Evolutionary conservation across 2,329 filamentous ascomycete genomes (phyloP), one percentile per base, ranked within the genome.

Genomic region (Endoconidiophora polonica): DNA sequence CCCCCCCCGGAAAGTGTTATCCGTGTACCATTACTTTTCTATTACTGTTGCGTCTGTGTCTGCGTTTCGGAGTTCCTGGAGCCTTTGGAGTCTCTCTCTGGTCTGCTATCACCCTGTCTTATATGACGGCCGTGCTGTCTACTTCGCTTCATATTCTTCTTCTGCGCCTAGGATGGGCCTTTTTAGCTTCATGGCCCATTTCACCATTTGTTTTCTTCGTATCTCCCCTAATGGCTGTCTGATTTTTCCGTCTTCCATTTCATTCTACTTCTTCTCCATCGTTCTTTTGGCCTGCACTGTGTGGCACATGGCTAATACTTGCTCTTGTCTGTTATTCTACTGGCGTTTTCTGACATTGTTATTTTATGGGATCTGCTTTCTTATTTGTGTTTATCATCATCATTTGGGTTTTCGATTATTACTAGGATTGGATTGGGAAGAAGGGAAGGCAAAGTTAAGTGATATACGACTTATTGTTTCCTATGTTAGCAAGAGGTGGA

Each of bases 401-500:
- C 24, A 50, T 51, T 45, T 46, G 44, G 36, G 18, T 40, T 49
- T 47, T 5, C 14, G 9, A 41, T 4, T 37, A 47, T 36, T 52
- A 33, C 20, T 23, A 22, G 5, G 40, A 45, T 26, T 48, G 23
- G 39, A 26, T n/a, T 36, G 18, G 29, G 38, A 24, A 48, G 46
- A 40, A 23, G n/a, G 23, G 37, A 40, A 24, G 24, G 38, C 39
- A 39, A 53, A 47, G 37, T 48, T 47, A 53, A 50, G 44, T 37
- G 24, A 52, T 47, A 47, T 50, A 53, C 40, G 52, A 53, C 50
- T 53, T 44, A 53, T 53, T 53, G 51, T 53, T 47, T 50, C 22
- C 43, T 44, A 50, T 53, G 48, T 39, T 29, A 50, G 48, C 50
- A 20, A 43, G 52, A 47, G 46, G 46, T 36, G 41, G 44, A 45